Base-by-base conservation (phyloP, 306 rosid genomes). In the Urtica urens region DNA sequence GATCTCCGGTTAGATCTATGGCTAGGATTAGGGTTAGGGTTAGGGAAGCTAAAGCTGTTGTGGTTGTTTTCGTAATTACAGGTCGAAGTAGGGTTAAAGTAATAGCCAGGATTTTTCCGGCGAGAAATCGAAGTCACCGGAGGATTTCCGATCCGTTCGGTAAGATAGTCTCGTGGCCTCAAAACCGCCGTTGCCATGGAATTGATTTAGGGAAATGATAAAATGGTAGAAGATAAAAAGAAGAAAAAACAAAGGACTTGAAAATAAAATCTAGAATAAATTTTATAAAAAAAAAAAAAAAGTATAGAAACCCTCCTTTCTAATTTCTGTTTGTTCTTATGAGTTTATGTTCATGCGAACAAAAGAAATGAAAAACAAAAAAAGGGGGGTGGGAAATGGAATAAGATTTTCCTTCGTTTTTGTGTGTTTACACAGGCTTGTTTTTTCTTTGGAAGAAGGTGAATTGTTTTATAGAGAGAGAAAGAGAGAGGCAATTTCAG, bases 111-210 rank as follows among this genome's bases (percentile, higher is more conserved):
- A 14, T 14, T 16, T 3, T 55, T 64, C 61, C 85, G 82, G 13
- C 92, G 86, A 14, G 61, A 63, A 62, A 77, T 59, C 26, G 59
- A 20, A 35, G 72, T 46, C 53, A 73, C 40, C 47, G 51, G 55
- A 0, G 85, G 70, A 21, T 9, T 54, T 30, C 85, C 52, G 59
- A 75, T 69, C 25, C 83, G 55, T 23, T 74, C 63, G 24, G 69
- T 56, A 38, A 90, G 67, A 28, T 75, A 81, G 29, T 90, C 76
- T 23, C 79, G 95, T 21, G 99, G 95, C 44, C 82, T 50, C 26
- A 90, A 56, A 48, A 90, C 62, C 71, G 81, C 94, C 1, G 95
- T 90, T 18, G 81, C 99, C 99, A 90, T 90, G 40, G 14, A 49
- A n/a, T n/a, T n/a, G n/a, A n/a, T n/a, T n/a, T n/a, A n/a, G n/a